Conservation (phyloP, 176 grass and related monocot species). For the Alopecurus myosuroides region DNA sequence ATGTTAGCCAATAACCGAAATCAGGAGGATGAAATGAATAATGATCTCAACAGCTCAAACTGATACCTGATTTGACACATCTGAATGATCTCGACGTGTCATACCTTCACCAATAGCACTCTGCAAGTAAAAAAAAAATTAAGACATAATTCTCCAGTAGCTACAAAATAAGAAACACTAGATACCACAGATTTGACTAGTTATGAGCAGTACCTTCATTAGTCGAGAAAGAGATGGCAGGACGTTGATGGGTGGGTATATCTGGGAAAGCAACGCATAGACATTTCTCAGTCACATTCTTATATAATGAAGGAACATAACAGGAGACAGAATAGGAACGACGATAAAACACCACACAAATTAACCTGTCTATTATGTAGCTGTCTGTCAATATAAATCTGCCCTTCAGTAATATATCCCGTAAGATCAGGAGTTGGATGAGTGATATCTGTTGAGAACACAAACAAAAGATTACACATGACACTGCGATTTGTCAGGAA, state of each 20-base stretch:
- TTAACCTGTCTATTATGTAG: slow-evolving; percentile 86
- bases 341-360: background rate
- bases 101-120: slow-evolving; percentile 96
- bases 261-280: slow-evolving; percentile 34
- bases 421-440: slow-evolving; percentile 96
- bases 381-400: slow-evolving; percentile 94
- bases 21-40: background rate
- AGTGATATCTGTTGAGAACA: slow-evolving; percentile 69
- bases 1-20: slow-evolving; percentile 13
- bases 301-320: slow-evolving; percentile 11
- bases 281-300: background rate
- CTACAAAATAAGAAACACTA: slow-evolving; percentile 6
- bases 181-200: slow-evolving; percentile 1
- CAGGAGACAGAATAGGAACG: background rate
- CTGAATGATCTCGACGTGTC: slow-evolving; percentile 84
- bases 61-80: slow-evolving; percentile 86
- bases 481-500: background rate
- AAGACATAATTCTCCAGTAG: background rate
- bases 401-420: slow-evolving; percentile 92
- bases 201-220: slow-evolving; percentile 59
- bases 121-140: slow-evolving; percentile 31
- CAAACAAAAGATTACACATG: background rate
- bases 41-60: background rate
- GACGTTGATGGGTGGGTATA: slow-evolving; percentile 94
- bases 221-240: slow-evolving; percentile 83